Evolutionary conservation across 169 alveolate species (phyloP), one percentile per base, ranked within the genome.

Genomic region (Babesia ovis): DNA sequence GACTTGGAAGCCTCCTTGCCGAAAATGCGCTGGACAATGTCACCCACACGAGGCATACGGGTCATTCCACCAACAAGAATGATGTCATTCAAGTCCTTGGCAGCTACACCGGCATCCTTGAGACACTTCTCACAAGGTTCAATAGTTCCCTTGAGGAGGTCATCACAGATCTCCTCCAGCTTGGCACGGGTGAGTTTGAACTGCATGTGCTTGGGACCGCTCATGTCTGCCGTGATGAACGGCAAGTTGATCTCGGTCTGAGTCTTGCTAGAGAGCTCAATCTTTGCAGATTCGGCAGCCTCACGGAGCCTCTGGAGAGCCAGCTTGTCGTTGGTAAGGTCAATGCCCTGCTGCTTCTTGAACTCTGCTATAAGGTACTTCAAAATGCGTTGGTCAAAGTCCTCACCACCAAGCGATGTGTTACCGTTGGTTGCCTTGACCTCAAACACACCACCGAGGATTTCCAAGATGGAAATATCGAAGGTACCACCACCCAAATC

Each of bases 341-440:
- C 99, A 71, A 96, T 95, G 53, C 98, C 98, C 85, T 95, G 92
- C 79, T 89, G 87, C 88, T 93, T 95, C 92, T 96, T 96, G 93
- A 98, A 97, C 85, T 95, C 99, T 55, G 86, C 85, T n/a, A 96
- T 91, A 67, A 96, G 89, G 94, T 92, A 92, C 84, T 94, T 91
- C 83, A 95, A 91, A 18, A 98, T 86, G 70, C 91, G 86, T 80
- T 95, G 97, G 84, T 98, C 99, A 80, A 98, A 96, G 75, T 98
- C 99, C 84, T 98, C 99, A 32, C 99, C 99, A 50, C 99, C 99
- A 53, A 97, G 89, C 43, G 98, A 92, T 14, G 99, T 98, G 91
- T 98, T 98, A 23, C 99, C 99, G 82, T 95, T 97, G 14, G 99
- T 98, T 35, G 99, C 98, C 84, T 96, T 96, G 37, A 97, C 99